These are phyloP conservation scores for Gymnopilus junonius DNA, from an alignment of 768 basidiomycete genomes.

Conservation along the genomic window DNA sequence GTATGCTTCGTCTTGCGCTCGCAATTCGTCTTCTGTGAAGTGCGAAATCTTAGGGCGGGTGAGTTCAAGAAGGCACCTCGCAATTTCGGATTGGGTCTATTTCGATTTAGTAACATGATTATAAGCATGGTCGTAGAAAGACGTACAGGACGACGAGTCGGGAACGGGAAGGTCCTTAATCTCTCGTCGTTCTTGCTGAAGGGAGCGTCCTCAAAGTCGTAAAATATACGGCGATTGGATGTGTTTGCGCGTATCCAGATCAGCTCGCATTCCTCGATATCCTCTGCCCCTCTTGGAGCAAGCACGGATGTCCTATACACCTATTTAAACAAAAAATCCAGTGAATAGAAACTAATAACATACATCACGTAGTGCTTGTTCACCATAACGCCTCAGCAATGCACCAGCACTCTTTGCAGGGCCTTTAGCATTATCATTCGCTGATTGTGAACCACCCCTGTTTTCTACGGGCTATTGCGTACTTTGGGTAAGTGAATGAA, in stretches of 20 bases:
- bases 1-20: conserved; percentile 86
- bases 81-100: conserved; percentile 91
- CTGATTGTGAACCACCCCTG: conserved; percentile 94
- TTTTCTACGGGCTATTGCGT: conserved; percentile 80
- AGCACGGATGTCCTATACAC: conserved; percentile 78
- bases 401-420: conserved; percentile 95
- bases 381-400: conserved; percentile 90
- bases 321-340: neutral
- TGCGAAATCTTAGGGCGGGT: conserved; percentile 85
- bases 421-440: conserved; percentile 93
- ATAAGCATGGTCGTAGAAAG: neutral
- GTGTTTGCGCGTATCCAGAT: conserved; percentile 92
- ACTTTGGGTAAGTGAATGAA: conserved; percentile 5
- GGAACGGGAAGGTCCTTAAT: conserved; percentile 92
- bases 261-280: conserved; percentile 82
- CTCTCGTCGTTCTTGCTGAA: conserved; percentile 82
- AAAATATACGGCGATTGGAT: conserved; percentile 86
- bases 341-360: conserved; percentile 24
- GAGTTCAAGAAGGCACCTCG: conserved; percentile 86
- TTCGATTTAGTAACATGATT: neutral
- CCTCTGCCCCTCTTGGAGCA: conserved; percentile 84
- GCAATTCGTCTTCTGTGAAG: conserved; percentile 83
- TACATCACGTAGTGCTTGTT: conserved; percentile 89
- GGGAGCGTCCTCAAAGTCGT: conserved; percentile 83
- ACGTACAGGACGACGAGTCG: conserved; percentile 90